Percentiles rank a stretch among this genome's conserved stretches.
These are phyloP conservation scores for Circinella minor DNA, from an alignment of 371 early-diverging fungal species.

Conservation along the genomic window DNA sequence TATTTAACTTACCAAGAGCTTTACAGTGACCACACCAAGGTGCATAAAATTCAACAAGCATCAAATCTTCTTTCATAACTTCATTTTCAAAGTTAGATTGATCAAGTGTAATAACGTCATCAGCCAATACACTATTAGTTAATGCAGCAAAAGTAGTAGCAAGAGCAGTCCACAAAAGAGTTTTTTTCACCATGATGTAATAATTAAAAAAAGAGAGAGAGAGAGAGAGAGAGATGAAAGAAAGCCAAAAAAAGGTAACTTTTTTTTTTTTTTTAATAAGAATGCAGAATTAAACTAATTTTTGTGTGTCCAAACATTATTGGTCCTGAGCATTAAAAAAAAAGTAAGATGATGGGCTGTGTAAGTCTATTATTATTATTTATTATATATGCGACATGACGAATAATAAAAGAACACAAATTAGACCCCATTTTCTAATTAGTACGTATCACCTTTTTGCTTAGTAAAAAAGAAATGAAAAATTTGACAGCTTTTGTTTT, in stretches of 20 bases:
- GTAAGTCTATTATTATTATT: background rate
- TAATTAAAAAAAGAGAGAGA: conserved; percentile 11
- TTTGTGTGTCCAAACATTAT: conserved; percentile 1
- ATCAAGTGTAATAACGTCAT: conserved; percentile 69
- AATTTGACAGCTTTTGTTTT: too few relatives aligned
- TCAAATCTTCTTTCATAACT: conserved; percentile 68
- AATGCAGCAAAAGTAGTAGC: conserved; percentile 48
- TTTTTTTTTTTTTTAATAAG: background rate
- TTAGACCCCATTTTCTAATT: background rate
- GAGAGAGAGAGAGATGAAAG: conserved; percentile 13
- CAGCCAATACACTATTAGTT: conserved; percentile 39
- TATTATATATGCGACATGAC: background rate
- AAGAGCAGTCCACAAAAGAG: conserved; percentile 46
- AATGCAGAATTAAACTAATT: background rate
- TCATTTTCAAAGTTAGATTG: conserved; percentile 66
- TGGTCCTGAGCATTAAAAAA: conserved; percentile 4
- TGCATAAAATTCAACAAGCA: conserved; percentile 94
- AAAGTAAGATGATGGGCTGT: background rate
- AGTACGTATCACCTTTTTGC: background rate
- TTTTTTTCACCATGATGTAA: conserved; percentile 41
- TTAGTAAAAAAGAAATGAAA: background rate
- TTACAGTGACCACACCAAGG: conserved; percentile 98
- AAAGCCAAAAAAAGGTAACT: too few relatives aligned
- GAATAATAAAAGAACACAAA: background rate
- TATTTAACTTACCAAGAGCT: conserved; percentile 63